Evolutionary conservation across 2,329 filamentous ascomycete species (phyloP), one percentile per base, ranked within the genome.

Genomic region (Aspergillus bombycis): DNA sequence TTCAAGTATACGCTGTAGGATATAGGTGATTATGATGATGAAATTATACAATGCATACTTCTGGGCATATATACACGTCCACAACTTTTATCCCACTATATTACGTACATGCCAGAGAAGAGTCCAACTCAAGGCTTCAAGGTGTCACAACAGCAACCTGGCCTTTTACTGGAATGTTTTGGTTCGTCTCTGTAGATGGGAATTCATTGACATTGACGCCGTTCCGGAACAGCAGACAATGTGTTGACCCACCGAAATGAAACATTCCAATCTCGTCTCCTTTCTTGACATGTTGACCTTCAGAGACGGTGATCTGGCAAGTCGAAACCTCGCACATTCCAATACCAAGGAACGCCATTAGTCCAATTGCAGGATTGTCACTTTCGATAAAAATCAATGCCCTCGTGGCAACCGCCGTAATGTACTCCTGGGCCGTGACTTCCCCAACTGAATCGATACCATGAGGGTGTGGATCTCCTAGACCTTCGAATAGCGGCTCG

Each of bases 281-380:
- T 81, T 92, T 93, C 58, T 81, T 81, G 19, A 93, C 72, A 58
- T 83, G 82, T 72, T 92, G 83, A 0, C 89, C 90, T 71, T 88
- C 85, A 68, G 82, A 82, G 12, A 91, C 89, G 0, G 86, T 90
- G 56, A 91, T 88, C 58, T 92, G 89, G 70, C 90, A 92, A 0
- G 89, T 88, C 62, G 85, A 89, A 14, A 93, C 90, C 77, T 94
- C 91, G 48, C 88, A 88, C 91, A 93, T 93, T 1, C 91, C 91
- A 4, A 93, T 84, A 1, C 85, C 87, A 14, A 93, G 79, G 67
- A 93, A 90, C 0, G 84, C 88, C 82, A 93, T 85, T 36, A 93
- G 77, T 0, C 91, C 91, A 43, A 93, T 87, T 1, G 81, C 81
- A 66, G 74, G 74, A 21, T 91, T 89, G 67, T 91, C 89, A 0